Conservation (phyloP, 495 filamentous ascomycete genomes). For the Pyronema omphalodes region DNA sequence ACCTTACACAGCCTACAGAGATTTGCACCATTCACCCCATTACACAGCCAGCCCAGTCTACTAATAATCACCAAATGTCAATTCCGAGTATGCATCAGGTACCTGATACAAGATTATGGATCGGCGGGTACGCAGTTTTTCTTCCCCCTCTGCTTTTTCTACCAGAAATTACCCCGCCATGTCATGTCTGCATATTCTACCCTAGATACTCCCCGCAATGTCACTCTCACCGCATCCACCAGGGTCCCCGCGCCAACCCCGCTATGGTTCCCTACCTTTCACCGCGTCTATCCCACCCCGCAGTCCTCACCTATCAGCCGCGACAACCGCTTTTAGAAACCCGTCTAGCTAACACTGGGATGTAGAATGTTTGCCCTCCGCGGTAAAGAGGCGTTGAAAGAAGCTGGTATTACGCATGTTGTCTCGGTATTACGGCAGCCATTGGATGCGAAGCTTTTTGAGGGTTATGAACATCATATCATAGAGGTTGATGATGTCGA, state of each 20-base stretch:
- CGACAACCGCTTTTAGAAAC: too few relatives aligned
- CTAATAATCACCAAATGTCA: neutral
- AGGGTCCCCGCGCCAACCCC: too few relatives aligned
- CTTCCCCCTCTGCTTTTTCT: neutral
- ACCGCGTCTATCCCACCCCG: too few relatives aligned
- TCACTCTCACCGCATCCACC: too few relatives aligned
- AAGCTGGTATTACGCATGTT: slow-evolving; percentile 71
- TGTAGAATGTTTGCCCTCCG: slow-evolving; percentile 57
- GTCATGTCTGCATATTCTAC: too few relatives aligned
- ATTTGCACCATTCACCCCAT: too few relatives aligned
- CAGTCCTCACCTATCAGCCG: too few relatives aligned
- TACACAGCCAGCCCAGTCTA: too few relatives aligned
- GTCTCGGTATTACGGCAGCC: slow-evolving; percentile 58
- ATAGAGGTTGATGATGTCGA: slow-evolving; percentile 78
- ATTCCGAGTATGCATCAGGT: slow-evolving; percentile 17
- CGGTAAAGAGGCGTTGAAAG: slow-evolving; percentile 43
- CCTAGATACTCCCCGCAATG: too few relatives aligned
- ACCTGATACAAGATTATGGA: slow-evolving; percentile 21
- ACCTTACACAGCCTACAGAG: too few relatives aligned
- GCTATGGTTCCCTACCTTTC: too few relatives aligned
- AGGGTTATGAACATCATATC: slow-evolving; percentile 46
- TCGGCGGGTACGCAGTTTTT: slow-evolving; percentile 14
- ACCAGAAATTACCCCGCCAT: too few relatives aligned
- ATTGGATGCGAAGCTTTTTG: slow-evolving; percentile 35
- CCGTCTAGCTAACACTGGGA: neutral